Base-by-base conservation (phyloP, 2,329 filamentous ascomycete genomes). In the Lasiodiplodia gonubiensis region DNA sequence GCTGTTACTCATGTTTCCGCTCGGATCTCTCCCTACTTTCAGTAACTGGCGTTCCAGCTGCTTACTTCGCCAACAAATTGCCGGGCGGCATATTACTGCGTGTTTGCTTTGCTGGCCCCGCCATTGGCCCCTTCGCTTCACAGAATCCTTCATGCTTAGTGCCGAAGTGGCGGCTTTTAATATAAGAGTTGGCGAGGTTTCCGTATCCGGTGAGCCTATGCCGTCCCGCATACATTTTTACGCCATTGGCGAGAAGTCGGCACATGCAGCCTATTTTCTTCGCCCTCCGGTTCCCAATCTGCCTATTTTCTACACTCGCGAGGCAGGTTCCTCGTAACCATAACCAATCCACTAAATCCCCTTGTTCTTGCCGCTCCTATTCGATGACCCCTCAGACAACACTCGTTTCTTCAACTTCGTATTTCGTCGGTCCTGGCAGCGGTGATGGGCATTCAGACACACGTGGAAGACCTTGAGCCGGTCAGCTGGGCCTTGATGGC, bases 401-500 rank as follows among this genome's bases (percentile, higher is more conserved):
- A 35, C 16, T n/a, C 57, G 4, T 35, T 7, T 18, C 18, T 27
- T 18, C 7, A 27, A 25, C 23, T 12, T 11, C 16, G 27, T 46
- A n/a, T 7, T 46, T n/a, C 42, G 42, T 21, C 42, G 18, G 18
- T 2, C 11, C 42, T 11, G 42, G n/a, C 21, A 46, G 42, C 18
- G 18, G 39, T 11, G 7, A 61, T 61, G 57, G 57, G 57, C 6
- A 61, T 61, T n/a, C 57, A 61, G 49, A 61, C 57, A 4, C 57
- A 61, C 23, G 57, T 61, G 21, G 57, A 61, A 11, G 37, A 61
- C n/a, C 21, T 61, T 4, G 57, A 61, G 25, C 57, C 57, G n/a
- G 39, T 48, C 57, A 49, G 39, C 57, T 61, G 57, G 57, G 57
- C 57, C 11, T 25, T 61, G n/a, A 25, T 61, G 57, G 37, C 57